Percentiles rank a stretch among this genome's conserved stretches.
Evolutionary conservation across 768 basidiomycete species (phyloP).

Genomic region (Podaxis rugospora): DNA sequence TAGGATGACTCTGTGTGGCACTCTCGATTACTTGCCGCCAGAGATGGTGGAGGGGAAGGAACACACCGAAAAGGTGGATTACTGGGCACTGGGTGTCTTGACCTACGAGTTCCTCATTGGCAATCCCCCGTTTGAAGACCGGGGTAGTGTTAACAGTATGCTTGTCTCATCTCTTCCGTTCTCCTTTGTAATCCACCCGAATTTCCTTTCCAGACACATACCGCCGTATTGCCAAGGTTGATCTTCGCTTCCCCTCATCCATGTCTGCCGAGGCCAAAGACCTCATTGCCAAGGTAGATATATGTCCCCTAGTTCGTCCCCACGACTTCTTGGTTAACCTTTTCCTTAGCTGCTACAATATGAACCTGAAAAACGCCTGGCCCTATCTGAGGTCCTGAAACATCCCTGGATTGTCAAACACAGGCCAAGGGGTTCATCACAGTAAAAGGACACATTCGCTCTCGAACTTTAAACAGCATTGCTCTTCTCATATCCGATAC

Average conservation of each 20-base stretch:
- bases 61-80: slow-evolving; percentile 86
- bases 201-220: slow-evolving; percentile 64
- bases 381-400: slow-evolving; percentile 66
- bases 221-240: slow-evolving; percentile 83
- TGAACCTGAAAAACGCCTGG: slow-evolving; percentile 71
- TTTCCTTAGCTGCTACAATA: slow-evolving; percentile 73
- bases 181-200: background rate
- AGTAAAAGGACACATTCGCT: slow-evolving; percentile 3
- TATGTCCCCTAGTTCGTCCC: slow-evolving; percentile 9
- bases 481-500: background rate
- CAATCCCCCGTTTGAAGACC: slow-evolving; percentile 77
- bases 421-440: slow-evolving; percentile 37
- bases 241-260: slow-evolving; percentile 59
- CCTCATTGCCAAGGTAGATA: slow-evolving; percentile 53
- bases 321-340: slow-evolving; percentile 23
- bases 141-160: slow-evolving; percentile 71
- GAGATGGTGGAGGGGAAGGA: slow-evolving; percentile 96
- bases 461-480: background rate
- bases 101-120: slow-evolving; percentile 94
- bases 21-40: slow-evolving; percentile 93
- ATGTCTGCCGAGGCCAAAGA: slow-evolving; percentile 66
- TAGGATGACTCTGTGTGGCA: slow-evolving; percentile 89
- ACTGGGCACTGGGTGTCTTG: slow-evolving; percentile 97
- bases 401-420: slow-evolving; percentile 88
- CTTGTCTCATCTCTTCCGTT: slow-evolving; percentile 6